Evolutionary conservation across 2,329 filamentous ascomycete genomes (phyloP).

Genomic region (Paecilomyces sp.): DNA sequence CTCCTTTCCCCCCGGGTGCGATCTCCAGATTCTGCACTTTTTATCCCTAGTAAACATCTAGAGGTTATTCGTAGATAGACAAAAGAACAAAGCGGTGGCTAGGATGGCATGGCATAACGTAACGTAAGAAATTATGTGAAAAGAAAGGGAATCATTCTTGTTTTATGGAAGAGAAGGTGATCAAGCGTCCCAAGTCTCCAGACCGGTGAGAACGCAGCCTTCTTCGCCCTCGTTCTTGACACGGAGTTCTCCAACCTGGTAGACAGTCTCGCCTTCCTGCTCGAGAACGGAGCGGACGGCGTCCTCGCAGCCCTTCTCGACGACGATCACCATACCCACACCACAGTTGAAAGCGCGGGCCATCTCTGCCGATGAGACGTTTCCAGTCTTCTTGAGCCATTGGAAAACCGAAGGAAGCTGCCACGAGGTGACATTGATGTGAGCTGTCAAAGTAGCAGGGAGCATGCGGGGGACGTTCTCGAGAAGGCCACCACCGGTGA

Average conservation of each 20-base stretch:
- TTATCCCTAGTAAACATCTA: not conserved
- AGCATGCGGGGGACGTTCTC: conserved; percentile 97
- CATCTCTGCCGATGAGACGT: conserved; percentile 72
- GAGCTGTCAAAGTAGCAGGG: conserved; percentile 66
- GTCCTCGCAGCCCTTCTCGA: conserved; percentile 57
- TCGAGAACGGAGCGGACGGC: conserved; percentile 55
- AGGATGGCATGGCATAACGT: not conserved
- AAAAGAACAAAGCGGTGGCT: not conserved
- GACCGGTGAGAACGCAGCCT: conserved; percentile 57
- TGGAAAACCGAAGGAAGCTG: conserved; percentile 69
- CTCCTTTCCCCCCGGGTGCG: not conserved
- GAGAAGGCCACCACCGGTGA: conserved; percentile 85
- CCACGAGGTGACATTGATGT: conserved; percentile 74
- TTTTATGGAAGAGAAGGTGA: not conserved
- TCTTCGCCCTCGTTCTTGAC: conserved; percentile 45
- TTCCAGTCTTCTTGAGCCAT: conserved; percentile 71
- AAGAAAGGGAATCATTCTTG: conserved; percentile 4
- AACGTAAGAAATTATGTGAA: conserved; percentile 6
- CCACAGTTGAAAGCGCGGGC: conserved; percentile 91
- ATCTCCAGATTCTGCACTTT: not conserved
- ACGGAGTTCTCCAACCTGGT: conserved; percentile 65
- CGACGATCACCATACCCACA: conserved; percentile 86
- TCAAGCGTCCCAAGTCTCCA: conserved; percentile 41
- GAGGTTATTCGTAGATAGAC: not conserved
- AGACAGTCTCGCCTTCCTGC: conserved; percentile 68